Conservation (phyloP, 495 filamentous ascomycete genomes). For the Aspergillus biplanus region DNA sequence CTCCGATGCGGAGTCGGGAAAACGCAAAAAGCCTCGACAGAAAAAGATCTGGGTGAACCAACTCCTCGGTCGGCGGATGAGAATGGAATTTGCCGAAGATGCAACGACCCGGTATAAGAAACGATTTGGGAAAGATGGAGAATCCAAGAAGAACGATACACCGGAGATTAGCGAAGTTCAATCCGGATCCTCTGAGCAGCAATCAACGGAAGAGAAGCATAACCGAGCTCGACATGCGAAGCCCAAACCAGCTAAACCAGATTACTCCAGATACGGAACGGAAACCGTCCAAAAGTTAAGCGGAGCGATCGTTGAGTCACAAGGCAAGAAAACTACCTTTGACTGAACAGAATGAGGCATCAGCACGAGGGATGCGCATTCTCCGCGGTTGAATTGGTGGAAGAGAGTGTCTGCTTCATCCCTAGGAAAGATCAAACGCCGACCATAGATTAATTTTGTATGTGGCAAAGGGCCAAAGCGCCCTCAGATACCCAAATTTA, state of each 20-base stretch:
- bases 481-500: neutral
- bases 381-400: too few species aligned
- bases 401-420: too few species aligned
- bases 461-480: neutral
- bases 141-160: slow-evolving; percentile 38
- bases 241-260: slow-evolving; percentile 33
- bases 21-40: slow-evolving; percentile 60
- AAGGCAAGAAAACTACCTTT: slow-evolving; percentile 85
- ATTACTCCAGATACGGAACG: slow-evolving; percentile 45
- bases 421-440: neutral
- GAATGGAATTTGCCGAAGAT: slow-evolving; percentile 94
- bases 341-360: slow-evolving; percentile 47
- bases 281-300: slow-evolving; percentile 61
- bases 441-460: neutral
- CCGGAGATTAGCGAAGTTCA: slow-evolving; percentile 31
- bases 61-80: slow-evolving; percentile 74
- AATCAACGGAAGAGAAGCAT: slow-evolving; percentile 28
- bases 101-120: slow-evolving; percentile 86
- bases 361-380: too few species aligned
- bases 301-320: slow-evolving; percentile 75
- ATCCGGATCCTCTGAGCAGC: slow-evolving; percentile 22
- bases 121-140: slow-evolving; percentile 76
- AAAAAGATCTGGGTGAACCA: slow-evolving; percentile 82
- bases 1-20: slow-evolving; percentile 40
- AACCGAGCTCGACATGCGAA: slow-evolving; percentile 27